Conservation (phyloP, 768 basidiomycete species). For the Porphyrellus cyaneotinctus region DNA sequence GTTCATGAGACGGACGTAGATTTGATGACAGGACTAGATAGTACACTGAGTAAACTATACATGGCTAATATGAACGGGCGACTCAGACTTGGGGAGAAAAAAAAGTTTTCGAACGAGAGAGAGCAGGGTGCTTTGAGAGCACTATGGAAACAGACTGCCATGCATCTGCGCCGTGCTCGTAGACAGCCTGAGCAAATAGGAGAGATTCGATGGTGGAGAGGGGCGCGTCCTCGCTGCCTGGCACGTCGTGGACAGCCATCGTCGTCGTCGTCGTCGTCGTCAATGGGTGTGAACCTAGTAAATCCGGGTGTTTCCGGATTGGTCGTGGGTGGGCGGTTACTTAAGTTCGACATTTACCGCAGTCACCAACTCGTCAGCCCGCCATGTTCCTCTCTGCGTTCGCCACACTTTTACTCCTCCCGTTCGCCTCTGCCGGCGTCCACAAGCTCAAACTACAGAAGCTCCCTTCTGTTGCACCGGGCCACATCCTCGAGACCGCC, state of each 20-base stretch:
- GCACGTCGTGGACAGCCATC: slow-evolving; percentile 6
- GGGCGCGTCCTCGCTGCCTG: slow-evolving; percentile 7
- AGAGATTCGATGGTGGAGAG: slow-evolving; percentile 60
- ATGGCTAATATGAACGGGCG: slow-evolving; percentile 15
- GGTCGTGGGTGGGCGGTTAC: slow-evolving; percentile 11
- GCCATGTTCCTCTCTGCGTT: slow-evolving; percentile 44
- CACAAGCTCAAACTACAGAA: slow-evolving; percentile 91
- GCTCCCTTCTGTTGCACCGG: slow-evolving; percentile 56
- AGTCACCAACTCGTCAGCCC: slow-evolving; percentile 21
- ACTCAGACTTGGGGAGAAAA: slow-evolving; percentile 62
- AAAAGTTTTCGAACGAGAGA: slow-evolving; percentile 56
- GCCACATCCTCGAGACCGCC: slow-evolving; percentile 67
- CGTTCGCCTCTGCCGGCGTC: slow-evolving; percentile 50
- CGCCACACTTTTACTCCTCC: slow-evolving; percentile 39
- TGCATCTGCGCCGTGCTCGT: slow-evolving; percentile 67
- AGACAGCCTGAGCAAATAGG: slow-evolving; percentile 81
- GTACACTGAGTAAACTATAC: slow-evolving; percentile 17
- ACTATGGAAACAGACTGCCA: slow-evolving; percentile 68
- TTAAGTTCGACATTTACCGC: slow-evolving; percentile 1
- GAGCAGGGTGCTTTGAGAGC: slow-evolving; percentile 67
- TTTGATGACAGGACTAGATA: slow-evolving; percentile 59
- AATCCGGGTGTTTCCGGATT: slow-evolving; percentile 23
- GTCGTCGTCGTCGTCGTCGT: slow-evolving; percentile 8
- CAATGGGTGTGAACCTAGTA: no score
- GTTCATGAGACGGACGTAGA: slow-evolving; percentile 66